phyloP scores from a whole-genome alignment of 2,329 filamentous ascomycete genomes.

The Trichocomaceae sp. region DNA sequence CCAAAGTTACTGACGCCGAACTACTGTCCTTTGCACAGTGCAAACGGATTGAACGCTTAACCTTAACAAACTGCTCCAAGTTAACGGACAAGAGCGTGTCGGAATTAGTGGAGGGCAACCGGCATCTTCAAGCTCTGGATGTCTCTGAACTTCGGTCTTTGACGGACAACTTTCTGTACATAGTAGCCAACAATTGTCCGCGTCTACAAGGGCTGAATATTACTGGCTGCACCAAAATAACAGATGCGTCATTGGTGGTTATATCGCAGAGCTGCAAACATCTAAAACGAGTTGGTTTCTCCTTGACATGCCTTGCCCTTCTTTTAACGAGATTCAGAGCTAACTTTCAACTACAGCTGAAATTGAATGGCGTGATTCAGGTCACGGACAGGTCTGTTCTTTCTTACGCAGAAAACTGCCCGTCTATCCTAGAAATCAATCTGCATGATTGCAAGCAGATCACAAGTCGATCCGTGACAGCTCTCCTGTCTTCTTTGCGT shows the following conservation, averaged over 20 bases:
- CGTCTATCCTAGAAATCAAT: constrained; percentile 93
- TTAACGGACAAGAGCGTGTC: constrained; percentile 79
- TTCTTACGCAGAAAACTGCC: constrained; percentile 81
- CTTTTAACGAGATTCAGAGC: background rate
- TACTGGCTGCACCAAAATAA: constrained; percentile 74
- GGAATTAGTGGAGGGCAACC: constrained; percentile 70
- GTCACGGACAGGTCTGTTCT: constrained; percentile 74
- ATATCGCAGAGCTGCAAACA: constrained; percentile 77
- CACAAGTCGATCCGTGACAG: constrained; percentile 74
- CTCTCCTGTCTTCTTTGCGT: constrained; percentile 68
- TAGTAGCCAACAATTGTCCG: constrained; percentile 73
- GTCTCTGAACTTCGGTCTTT: constrained; percentile 75
- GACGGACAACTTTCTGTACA: constrained; percentile 71
- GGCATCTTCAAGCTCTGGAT: constrained; percentile 78
- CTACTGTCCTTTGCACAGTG: constrained; percentile 74
- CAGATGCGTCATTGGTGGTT: constrained; percentile 74
- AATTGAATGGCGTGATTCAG: constrained; percentile 87
- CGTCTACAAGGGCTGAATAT: constrained; percentile 90
- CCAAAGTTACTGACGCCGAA: constrained; percentile 80
- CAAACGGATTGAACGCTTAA: constrained; percentile 86
- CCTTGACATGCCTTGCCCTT: constrained; percentile 10
- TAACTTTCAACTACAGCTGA: constrained; percentile 53
- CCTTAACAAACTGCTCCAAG: constrained; percentile 79
- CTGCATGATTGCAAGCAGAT: constrained; percentile 77
- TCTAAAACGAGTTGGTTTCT: constrained; percentile 66